Percentiles rank a stretch among this genome's conserved stretches.
Evolutionary conservation across 441 rosid species (phyloP).

Genomic region (California macrophylla): DNA sequence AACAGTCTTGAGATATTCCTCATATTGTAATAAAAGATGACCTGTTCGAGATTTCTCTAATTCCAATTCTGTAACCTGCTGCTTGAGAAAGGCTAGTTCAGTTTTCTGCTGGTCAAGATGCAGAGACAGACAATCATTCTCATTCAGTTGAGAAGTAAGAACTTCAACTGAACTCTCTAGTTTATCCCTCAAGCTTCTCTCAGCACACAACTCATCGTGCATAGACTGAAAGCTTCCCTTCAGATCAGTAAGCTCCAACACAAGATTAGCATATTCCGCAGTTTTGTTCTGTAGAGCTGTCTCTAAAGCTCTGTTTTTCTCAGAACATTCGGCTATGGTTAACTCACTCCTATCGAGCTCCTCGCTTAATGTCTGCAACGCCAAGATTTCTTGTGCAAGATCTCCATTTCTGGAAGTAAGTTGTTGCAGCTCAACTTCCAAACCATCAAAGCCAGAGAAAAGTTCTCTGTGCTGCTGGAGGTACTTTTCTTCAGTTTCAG

Average conservation of each 20-base stretch:
- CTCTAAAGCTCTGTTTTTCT: constrained; percentile 47
- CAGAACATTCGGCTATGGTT: constrained; percentile 42
- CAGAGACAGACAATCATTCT: constrained; percentile 42
- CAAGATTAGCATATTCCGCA: constrained; percentile 41
- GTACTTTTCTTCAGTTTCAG: constrained; percentile 49
- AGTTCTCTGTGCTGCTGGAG: constrained; percentile 38
- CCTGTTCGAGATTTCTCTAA: constrained; percentile 45
- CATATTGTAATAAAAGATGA: constrained; percentile 35
- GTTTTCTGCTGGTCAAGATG: constrained; percentile 44
- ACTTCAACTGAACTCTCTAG: constrained; percentile 38
- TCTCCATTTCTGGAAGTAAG: constrained; percentile 46
- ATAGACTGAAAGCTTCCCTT: constrained; percentile 35
- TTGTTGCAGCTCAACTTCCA: constrained; percentile 52
- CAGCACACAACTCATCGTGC: constrained; percentile 41
- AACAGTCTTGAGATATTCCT: constrained; percentile 38
- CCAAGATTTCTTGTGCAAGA: constrained; percentile 47
- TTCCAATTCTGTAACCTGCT: constrained; percentile 49
- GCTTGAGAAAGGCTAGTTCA: constrained; percentile 51
- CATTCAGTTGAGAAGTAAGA: constrained; percentile 50
- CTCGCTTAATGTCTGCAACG: constrained; percentile 36
- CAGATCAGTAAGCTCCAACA: constrained; percentile 38
- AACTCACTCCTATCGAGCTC: constrained; percentile 52
- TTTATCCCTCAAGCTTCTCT: constrained; percentile 46
- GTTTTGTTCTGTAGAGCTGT: constrained; percentile 44
- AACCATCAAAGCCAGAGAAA: constrained; percentile 43